Base-by-base conservation (phyloP, 2,329 filamentous ascomycete species). In the Neophaeococcomyces mojaviensis region DNA sequence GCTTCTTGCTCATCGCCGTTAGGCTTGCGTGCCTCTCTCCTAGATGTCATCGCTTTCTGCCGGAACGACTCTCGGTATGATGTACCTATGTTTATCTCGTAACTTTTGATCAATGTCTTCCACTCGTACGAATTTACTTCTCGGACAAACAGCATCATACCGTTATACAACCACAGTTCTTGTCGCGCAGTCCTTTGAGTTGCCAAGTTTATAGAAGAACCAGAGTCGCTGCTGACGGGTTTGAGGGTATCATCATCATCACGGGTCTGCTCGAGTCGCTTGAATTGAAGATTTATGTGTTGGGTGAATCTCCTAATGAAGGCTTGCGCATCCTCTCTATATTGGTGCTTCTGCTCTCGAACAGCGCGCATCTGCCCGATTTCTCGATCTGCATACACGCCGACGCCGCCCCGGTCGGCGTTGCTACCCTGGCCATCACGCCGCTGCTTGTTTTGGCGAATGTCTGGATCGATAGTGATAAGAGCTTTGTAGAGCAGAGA, bases 331-430 rank as follows among this genome's bases (percentile, higher is more conserved):
- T 94, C 86, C 12, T 80, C 74, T 47, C 82, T 73, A 59, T 96
- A 98, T 61, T 87, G 83, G 52, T 94, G 85, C 64, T 88, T 92
- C 76, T 95, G 96, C 64, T 97, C 88, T 56, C 88, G 86, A 20
- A 98, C 79, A 33, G 94, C 89, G 45, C 86, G 82, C 90, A 98
- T 97, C 55, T 87, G 84, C 28, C 86, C 75, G 40, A 82, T 68
- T 50, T 81, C 87, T 51, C 84, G 88, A 58, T 88, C 85, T 42
- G 77, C 82, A 56, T 85, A 81, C 10, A 84, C 78, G 3, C 73
- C 66, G 44, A 71, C 57, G 37, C 64, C 67, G 38, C 37, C 46
- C 28, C 54, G 49, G 40, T 61, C 58, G 48, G 59, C 55, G 12
- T 60, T 61, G 28, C 63, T 60, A 42, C 61, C 57, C 26, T 69